Conservation (phyloP, 2,329 filamentous ascomycete genomes). For the Chalaropsis thielavioides region DNA sequence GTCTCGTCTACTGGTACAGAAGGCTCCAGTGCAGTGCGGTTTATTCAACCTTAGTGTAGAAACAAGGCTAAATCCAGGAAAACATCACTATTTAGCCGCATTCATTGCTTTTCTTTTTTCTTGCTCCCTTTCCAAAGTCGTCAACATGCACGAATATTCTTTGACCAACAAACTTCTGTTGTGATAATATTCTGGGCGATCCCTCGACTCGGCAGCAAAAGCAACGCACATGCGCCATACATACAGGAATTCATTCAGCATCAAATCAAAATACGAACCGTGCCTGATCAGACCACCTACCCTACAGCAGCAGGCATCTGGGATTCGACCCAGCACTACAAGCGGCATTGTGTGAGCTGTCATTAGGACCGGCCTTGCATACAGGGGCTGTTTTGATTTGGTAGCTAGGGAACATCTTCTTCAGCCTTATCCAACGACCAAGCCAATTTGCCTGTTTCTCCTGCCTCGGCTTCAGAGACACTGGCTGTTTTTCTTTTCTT, state of each 20-base stretch:
- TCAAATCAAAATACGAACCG: background rate
- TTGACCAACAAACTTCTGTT: too few species aligned
- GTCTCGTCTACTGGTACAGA: too few species aligned
- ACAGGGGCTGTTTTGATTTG: background rate
- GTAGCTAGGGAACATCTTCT: background rate
- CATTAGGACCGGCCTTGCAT: background rate
- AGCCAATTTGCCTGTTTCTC: background rate
- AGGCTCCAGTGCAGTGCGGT: too few species aligned
- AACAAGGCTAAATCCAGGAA: too few species aligned
- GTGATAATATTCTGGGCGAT: too few species aligned
- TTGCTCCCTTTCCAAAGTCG: background rate
- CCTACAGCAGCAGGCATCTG: background rate
- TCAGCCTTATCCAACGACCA: background rate
- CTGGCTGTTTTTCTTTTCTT: background rate
- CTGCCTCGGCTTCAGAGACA: background rate
- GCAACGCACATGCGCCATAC: too few species aligned
- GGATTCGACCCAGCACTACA: background rate
- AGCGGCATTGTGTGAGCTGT: background rate
- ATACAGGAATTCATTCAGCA: too few species aligned
- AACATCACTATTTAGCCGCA: too few species aligned
- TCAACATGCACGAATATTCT: too few species aligned
- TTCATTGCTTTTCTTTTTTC: too few species aligned
- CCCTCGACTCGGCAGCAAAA: too few species aligned
- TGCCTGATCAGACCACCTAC: background rate
- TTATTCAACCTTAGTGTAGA: too few species aligned